Conservation (phyloP, 2,329 filamentous ascomycete genomes). For the Parasarocladium wereldwijsianum region DNA sequence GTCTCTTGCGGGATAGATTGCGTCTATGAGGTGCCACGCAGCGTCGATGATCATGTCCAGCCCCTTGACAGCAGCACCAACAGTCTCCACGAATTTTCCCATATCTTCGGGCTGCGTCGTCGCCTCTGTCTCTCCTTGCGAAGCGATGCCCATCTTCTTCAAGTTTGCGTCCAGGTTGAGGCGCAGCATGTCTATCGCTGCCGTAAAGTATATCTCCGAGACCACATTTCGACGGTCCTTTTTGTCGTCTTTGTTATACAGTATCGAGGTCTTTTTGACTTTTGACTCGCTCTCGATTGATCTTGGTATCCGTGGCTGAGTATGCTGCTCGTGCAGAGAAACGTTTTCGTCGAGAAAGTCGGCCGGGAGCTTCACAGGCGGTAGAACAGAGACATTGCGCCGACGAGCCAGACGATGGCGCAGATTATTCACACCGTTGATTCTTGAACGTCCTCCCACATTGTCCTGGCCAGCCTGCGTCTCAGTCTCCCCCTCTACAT, state of each 20-base stretch:
- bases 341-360: conserved; percentile 2
- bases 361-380: conserved; percentile 1
- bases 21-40: conserved; percentile 19
- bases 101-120: background rate
- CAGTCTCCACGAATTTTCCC: background rate
- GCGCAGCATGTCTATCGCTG: conserved; percentile 4
- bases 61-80: conserved; percentile 8
- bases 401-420: conserved; percentile 3
- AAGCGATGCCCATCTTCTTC: conserved; percentile 1
- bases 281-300: background rate
- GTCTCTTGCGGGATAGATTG: conserved; percentile 18
- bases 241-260: background rate
- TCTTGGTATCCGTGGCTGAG: conserved; percentile 1
- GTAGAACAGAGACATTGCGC: conserved; percentile 3
- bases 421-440: conserved; percentile 1
- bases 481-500: too few relatives aligned
- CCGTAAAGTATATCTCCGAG: conserved; percentile 5
- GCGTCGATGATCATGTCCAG: conserved; percentile 23
- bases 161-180: background rate
- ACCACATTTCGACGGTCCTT: too few relatives aligned
- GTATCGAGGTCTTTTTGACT: background rate
- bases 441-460: conserved; percentile 1
- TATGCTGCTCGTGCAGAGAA: background rate
- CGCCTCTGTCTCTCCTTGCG: too few relatives aligned
- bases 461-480: too few relatives aligned